Percentiles rank a stretch among this genome's conserved stretches.
Conservation (phyloP, 345 rosid genomes). For the Eucalyptus sp. region DNA sequence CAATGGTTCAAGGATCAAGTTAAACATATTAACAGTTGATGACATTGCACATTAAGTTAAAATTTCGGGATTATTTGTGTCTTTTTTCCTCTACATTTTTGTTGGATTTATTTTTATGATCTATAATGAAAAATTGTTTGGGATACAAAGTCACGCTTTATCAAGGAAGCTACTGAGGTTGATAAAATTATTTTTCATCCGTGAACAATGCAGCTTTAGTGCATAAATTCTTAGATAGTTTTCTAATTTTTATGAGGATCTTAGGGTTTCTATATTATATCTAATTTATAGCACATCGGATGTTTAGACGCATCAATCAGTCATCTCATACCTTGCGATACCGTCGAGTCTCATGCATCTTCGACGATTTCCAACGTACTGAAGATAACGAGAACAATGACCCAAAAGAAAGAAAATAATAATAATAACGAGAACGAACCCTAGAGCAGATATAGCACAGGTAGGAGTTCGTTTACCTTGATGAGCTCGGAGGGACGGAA, state of each 20-base stretch:
- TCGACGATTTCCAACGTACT: background rate
- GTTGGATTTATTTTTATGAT: background rate
- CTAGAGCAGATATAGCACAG: background rate
- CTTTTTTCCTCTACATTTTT: background rate
- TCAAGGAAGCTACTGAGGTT: background rate
- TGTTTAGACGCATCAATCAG: background rate
- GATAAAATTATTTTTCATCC: background rate
- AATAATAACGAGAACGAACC: background rate
- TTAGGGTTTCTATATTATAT: background rate
- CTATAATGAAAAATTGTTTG: background rate
- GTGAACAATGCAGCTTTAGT: background rate
- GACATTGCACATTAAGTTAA: background rate
- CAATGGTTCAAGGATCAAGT: background rate
- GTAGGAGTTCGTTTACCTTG: constrained; percentile 11
- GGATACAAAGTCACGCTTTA: background rate
- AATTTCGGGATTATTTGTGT: background rate
- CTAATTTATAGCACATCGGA: background rate
- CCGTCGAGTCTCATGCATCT: background rate
- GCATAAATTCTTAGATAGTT: background rate
- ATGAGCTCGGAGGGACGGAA: constrained; percentile 41
- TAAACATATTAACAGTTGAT: background rate
- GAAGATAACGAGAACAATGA: background rate
- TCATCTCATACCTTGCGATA: background rate
- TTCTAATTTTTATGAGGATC: background rate
- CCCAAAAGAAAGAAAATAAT: too few species aligned